Evolutionary conservation across 2,329 filamentous ascomycete species (phyloP), one percentile per base, ranked within the genome.

Genomic region (Lecanicillium sp.): DNA sequence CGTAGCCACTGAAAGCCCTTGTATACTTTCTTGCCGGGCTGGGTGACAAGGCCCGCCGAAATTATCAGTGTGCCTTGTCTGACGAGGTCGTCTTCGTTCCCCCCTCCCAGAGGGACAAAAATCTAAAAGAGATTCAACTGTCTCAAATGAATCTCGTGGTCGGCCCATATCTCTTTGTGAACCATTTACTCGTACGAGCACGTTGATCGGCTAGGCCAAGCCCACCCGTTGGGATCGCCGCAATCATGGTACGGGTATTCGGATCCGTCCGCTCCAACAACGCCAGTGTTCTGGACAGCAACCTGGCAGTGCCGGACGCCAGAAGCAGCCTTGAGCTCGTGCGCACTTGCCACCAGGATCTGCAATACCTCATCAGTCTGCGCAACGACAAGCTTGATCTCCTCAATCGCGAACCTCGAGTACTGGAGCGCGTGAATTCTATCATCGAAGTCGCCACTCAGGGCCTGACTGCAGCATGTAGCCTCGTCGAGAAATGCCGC

Each of bases 301-400:
- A 48, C 5, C 52, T 55, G 10, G 49, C 55, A 9, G 52, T 55
- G 2, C 44, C 47, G 17, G 49, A 52, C 4, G 49, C 58, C 15
- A 48, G 51, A 2, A 45, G 46, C 6, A 52, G 51, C 37, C 45
- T 60, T 13, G 54, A 60, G 17, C 55, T 59, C 7, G 52, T 59
- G 0, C 48, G 51, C 5, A 56, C 50, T n/a, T 59, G 55, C 36
- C 43, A 59, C 20, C 38, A 40, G 6, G 57, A 60, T 33, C 48
- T 59, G 5, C 52, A 58, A 19, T 50, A 56, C n/a, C 49, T 59
- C 14, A 57, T 60, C 28, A 48, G 51, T n/a, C 41, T 60, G 1
- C 52, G 57, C 3, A 50, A 54, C 14, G 45, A 54, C 18, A 50
- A 49, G 17, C 44, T 58, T 3, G 29, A 39, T 3, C 44, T 57